Evolutionary conservation across 257 asterid species (phyloP).

Genomic region (Primulina huaijiensis): DNA sequence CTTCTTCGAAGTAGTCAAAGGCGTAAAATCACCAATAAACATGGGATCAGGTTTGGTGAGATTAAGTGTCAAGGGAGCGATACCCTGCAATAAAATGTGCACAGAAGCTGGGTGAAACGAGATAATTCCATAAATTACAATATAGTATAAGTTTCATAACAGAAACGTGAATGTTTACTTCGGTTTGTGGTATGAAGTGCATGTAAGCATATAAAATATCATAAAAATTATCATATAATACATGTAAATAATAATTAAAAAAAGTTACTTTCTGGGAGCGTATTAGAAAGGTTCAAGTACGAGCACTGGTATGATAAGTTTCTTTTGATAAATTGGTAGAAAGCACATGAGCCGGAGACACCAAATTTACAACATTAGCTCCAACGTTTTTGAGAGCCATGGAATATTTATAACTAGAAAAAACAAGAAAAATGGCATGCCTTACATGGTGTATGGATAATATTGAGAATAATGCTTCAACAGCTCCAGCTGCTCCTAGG

Average conservation of each 20-base stretch:
- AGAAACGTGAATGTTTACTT: neutral
- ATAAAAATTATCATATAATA: neutral
- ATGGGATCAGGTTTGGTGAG: conserved; percentile 68
- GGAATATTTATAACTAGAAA: neutral
- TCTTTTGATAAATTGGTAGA: neutral
- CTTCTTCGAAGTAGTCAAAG: conserved; percentile 67
- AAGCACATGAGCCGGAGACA: neutral
- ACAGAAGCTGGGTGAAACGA: neutral
- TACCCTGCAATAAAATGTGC: conserved; percentile 52
- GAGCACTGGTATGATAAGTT: neutral
- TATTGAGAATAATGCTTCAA: conserved; percentile 77
- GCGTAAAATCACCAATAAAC: conserved; percentile 62
- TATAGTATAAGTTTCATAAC: neutral
- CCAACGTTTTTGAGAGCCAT: neutral
- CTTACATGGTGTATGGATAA: conserved; percentile 82
- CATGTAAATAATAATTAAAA: no score
- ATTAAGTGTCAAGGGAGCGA: conserved; percentile 79
- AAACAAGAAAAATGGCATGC: neutral
- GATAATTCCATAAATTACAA: neutral
- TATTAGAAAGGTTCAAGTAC: no score
- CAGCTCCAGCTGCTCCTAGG: conserved; percentile 98
- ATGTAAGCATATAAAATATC: neutral
- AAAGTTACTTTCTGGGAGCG: neutral
- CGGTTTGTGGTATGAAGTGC: neutral
- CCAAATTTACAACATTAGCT: neutral